Evolutionary conservation across 2,329 filamentous ascomycete genomes (phyloP).

Genomic region (Claviceps spartinae): DNA sequence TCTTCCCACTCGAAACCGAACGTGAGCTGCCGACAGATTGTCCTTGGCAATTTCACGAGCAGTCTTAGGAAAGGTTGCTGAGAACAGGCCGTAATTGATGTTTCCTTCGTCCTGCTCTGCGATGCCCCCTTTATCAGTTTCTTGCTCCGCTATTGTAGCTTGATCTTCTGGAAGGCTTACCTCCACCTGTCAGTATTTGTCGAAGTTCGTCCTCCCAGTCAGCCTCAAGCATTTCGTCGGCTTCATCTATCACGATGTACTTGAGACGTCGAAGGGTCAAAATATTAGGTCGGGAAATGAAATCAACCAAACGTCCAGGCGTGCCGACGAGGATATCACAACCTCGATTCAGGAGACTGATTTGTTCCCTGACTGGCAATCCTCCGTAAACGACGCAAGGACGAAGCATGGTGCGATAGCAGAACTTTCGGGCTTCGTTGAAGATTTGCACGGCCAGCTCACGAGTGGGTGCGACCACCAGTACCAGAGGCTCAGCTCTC

Average conservation of each 20-base stretch:
- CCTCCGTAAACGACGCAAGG: conserved; percentile 86
- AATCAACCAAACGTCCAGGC: conserved; percentile 72
- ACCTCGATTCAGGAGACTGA: conserved; percentile 61
- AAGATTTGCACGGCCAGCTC: conserved; percentile 93
- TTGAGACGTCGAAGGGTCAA: conserved; percentile 64
- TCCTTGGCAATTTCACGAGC: conserved; percentile 64
- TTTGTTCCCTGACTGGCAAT: conserved; percentile 55
- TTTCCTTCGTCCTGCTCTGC: conserved; percentile 62
- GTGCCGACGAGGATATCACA: conserved; percentile 85
- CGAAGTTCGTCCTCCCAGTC: conserved; percentile 70
- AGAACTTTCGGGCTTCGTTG: conserved; percentile 82
- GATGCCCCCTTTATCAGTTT: background rate
- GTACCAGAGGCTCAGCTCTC: conserved; percentile 73
- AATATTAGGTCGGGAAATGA: conserved; percentile 58
- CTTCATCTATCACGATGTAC: conserved; percentile 81
- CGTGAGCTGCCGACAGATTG: conserved; percentile 59
- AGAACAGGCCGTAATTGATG: conserved; percentile 70
- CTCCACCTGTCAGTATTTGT: conserved; percentile 66
- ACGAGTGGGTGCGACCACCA: conserved; percentile 75
- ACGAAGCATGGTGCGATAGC: conserved; percentile 88
- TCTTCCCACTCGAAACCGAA: conserved; percentile 77
- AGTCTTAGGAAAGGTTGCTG: conserved; percentile 78
- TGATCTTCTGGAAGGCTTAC: conserved; percentile 37
- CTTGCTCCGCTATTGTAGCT: conserved; percentile 2
- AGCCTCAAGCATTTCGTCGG: conserved; percentile 74